Evolutionary conservation across 1,284 basidiomycete genomes (phyloP).

Genomic region (Trametes versicolor): DNA sequence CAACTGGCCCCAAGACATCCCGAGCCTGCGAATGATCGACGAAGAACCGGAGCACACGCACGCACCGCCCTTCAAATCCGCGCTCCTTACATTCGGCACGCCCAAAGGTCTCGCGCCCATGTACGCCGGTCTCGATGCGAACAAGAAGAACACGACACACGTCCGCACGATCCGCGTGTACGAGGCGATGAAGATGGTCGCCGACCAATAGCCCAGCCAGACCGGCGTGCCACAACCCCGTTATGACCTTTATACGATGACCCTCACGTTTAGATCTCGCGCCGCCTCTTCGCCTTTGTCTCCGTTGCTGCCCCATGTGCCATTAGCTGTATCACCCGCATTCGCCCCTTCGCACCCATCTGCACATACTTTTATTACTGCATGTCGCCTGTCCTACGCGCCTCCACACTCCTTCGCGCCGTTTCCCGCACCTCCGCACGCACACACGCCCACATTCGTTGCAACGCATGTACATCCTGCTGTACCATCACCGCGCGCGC

Average conservation of each 20-base stretch:
- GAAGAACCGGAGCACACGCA: conserved; percentile 22
- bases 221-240: conserved; percentile 5
- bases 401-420: conserved; percentile 3
- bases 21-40: conserved; percentile 33
- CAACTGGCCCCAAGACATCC: conserved; percentile 47
- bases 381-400: conserved; percentile 3
- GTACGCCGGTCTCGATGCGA: conserved; percentile 22
- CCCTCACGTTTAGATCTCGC: conserved; percentile 3
- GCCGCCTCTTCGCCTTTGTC: conserved; percentile 10
- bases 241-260: conserved; percentile 19
- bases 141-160: conserved; percentile 44
- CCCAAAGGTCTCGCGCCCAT: conserved; percentile 19
- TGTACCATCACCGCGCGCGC: conserved; percentile 16
- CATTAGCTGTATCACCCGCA: background rate
- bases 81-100: conserved; percentile 28
- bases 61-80: conserved; percentile 16
- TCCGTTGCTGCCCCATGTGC: background rate
- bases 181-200: conserved; percentile 48
- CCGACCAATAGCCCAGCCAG: background rate
- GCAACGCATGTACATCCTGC: conserved; percentile 8
- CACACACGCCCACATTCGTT: background rate
- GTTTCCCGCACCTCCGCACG: background rate
- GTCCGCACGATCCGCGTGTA: conserved; percentile 68
- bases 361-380: conserved; percentile 11
- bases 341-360: background rate